Conservation (phyloP, 2,329 filamentous ascomycete genomes). For the Aspergillus tubingensis region DNA sequence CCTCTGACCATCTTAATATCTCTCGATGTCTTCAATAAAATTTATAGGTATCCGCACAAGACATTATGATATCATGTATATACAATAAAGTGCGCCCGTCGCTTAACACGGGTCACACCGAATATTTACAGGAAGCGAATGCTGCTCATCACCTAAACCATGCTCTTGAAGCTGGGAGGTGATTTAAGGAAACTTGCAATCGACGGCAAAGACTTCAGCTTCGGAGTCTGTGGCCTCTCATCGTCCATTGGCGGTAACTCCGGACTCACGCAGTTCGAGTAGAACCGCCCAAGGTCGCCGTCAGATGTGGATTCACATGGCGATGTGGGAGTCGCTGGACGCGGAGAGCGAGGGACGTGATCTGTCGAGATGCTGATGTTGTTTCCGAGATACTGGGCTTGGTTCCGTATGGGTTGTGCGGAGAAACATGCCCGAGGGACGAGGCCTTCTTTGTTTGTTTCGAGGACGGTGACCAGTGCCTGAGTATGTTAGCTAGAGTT, state of each 20-base stretch:
- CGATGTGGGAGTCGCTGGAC: background rate
- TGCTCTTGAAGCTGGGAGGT: constrained; percentile 3
- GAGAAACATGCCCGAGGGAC: constrained; percentile 3
- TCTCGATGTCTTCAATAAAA: too few relatives aligned
- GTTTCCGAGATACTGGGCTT: constrained; percentile 8
- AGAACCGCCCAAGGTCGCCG: constrained; percentile 1
- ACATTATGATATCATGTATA: background rate
- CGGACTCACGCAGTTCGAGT: constrained; percentile 3
- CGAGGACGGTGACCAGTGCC: constrained; percentile 1
- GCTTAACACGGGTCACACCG: too few relatives aligned
- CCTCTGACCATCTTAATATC: too few relatives aligned
- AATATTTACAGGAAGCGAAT: constrained; percentile 3
- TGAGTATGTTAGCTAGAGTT: background rate
- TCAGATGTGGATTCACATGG: background rate
- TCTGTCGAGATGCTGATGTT: constrained; percentile 4
- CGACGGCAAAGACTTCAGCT: constrained; percentile 2
- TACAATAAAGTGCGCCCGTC: background rate
- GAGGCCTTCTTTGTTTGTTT: constrained; percentile 1
- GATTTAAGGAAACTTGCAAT: constrained; percentile 2
- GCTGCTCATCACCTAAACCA: background rate
- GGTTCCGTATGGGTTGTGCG: constrained; percentile 2
- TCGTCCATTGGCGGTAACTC: background rate
- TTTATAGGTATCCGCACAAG: too few relatives aligned
- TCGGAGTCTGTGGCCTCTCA: background rate
- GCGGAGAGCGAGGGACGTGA: background rate